A percentile compares a stretch with the other conserved stretches of the same genome.
These are phyloP conservation scores for Exophiala alcalophila DNA, from an alignment of 2,329 filamentous ascomycete genomes.

Conservation along the genomic window DNA sequence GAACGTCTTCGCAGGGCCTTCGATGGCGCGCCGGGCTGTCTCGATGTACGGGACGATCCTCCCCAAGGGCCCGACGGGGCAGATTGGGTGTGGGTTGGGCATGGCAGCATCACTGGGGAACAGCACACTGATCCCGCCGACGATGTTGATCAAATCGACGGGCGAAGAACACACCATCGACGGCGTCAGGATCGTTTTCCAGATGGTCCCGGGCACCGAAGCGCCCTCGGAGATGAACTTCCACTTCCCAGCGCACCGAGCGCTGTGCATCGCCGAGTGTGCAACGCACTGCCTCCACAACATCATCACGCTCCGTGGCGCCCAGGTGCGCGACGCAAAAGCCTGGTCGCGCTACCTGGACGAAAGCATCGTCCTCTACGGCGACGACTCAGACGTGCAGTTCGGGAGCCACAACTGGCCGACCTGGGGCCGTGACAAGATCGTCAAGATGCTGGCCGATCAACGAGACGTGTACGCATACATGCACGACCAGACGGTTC, in stretches of 20 bases:
- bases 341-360: conserved; percentile 42
- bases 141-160: conserved; percentile 34
- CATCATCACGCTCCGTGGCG: conserved; percentile 43
- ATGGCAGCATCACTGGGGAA: conserved; percentile 34
- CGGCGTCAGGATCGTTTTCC: conserved; percentile 41
- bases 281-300: conserved; percentile 45
- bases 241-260: conserved; percentile 39
- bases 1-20: too few relatives aligned
- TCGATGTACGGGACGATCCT: too few relatives aligned
- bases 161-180: conserved; percentile 36
- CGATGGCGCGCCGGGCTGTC: too few relatives aligned
- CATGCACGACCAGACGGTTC: conserved; percentile 42
- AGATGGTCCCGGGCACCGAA: conserved; percentile 44
- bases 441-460: conserved; percentile 33
- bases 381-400: conserved; percentile 34
- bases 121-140: conserved; percentile 38
- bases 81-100: conserved; percentile 34
- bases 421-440: conserved; percentile 37
- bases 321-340: conserved; percentile 42
- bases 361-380: conserved; percentile 42
- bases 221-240: conserved; percentile 46
- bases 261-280: conserved; percentile 41
- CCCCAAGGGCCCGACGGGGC: too few relatives aligned
- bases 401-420: conserved; percentile 45
- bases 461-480: conserved; percentile 44